Evolutionary conservation across 371 early-diverging fungal genomes (phyloP).

Genomic region (Syncephalastrum contaminatum): DNA sequence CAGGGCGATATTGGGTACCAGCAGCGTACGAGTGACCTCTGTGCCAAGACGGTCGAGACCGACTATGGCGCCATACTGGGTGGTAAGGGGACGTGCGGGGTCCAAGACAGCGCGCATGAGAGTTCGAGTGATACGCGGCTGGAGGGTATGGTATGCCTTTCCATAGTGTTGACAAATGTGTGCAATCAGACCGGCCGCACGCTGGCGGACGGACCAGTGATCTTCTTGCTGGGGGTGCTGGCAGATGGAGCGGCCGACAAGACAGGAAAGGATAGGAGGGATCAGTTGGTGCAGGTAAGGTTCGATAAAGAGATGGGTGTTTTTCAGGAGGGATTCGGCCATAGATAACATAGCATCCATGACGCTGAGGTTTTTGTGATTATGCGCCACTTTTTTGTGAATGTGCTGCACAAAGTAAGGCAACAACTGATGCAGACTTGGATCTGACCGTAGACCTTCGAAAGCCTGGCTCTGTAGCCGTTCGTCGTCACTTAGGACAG

Average conservation of each 20-base stretch:
- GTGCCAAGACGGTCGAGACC: constrained; percentile 78
- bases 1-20: constrained; percentile 77
- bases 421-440: constrained; percentile 96
- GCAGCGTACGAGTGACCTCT: constrained; percentile 72
- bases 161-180: constrained; percentile 75
- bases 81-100: constrained; percentile 74
- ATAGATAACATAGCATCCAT: constrained; percentile 81
- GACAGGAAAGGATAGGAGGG: constrained; percentile 94
- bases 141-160: constrained; percentile 79
- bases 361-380: constrained; percentile 68
- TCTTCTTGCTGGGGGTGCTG: constrained; percentile 61
- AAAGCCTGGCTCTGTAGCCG: constrained; percentile 77
- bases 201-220: constrained; percentile 84
- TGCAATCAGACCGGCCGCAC: constrained; percentile 74
- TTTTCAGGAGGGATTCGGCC: constrained; percentile 83
- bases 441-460: constrained; percentile 86
- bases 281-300: constrained; percentile 99
- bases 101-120: constrained; percentile 88
- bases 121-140: constrained; percentile 87
- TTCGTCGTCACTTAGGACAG: constrained; percentile 77
- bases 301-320: constrained; percentile 94
- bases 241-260: constrained; percentile 87
- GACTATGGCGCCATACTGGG: constrained; percentile 88
- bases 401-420: constrained; percentile 98
- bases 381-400: constrained; percentile 81